phyloP scores from a whole-genome alignment of 768 basidiomycete genomes.

The Termitomyces titanicus region DNA sequence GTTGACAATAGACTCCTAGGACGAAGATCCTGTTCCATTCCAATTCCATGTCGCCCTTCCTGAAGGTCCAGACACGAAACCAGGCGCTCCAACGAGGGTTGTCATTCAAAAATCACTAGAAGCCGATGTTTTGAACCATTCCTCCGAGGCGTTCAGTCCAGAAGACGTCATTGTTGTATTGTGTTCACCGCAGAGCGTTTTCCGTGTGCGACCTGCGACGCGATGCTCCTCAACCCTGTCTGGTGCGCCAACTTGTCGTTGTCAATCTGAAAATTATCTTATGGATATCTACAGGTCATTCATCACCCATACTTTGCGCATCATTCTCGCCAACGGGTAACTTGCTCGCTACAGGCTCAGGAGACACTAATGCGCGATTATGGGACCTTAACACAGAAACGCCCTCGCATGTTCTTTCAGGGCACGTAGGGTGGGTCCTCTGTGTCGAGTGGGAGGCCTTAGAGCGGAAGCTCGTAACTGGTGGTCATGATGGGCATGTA shows the following conservation, averaged over 20 bases:
- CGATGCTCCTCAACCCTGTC: conserved; percentile 91
- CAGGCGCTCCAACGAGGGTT: conserved; percentile 69
- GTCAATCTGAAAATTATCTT: background rate
- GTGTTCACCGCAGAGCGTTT: conserved; percentile 95
- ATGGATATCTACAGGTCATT: conserved; percentile 58
- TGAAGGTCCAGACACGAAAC: conserved; percentile 40
- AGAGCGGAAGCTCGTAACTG: conserved; percentile 88
- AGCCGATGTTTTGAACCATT: conserved; percentile 71
- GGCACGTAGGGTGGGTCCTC: conserved; percentile 95
- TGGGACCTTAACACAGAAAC: conserved; percentile 95
- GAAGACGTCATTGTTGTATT: conserved; percentile 88
- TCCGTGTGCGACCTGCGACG: conserved; percentile 89
- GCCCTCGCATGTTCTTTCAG: conserved; percentile 80
- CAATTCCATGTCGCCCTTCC: conserved; percentile 83
- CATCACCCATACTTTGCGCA: conserved; percentile 91
- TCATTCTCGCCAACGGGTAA: conserved; percentile 93
- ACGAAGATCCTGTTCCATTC: conserved; percentile 90
- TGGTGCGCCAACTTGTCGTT: conserved; percentile 38
- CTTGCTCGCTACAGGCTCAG: conserved; percentile 90
- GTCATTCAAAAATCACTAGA: conserved; percentile 84
- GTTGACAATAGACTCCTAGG: conserved; percentile 34
- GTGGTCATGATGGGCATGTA: conserved; percentile 92
- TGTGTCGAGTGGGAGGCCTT: conserved; percentile 97
- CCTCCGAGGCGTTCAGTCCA: conserved; percentile 67
- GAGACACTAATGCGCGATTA: conserved; percentile 87